Conservation (phyloP, 2,329 filamentous ascomycete genomes). For the Xylaria sp. region DNA sequence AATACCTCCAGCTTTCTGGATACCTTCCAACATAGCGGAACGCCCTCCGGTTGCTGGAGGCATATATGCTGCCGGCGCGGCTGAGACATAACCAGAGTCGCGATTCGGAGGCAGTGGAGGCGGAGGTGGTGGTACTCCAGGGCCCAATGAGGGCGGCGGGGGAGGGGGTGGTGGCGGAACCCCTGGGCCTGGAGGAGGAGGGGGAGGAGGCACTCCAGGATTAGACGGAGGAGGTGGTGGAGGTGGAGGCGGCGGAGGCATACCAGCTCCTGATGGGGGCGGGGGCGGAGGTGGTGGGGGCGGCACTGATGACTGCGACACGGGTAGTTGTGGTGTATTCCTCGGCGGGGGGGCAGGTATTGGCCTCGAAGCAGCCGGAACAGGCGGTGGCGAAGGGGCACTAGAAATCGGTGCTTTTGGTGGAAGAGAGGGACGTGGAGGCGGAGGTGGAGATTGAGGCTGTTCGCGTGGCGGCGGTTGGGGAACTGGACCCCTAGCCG, state of each 20-base stretch:
- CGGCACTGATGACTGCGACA: constrained; percentile 36
- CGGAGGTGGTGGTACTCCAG: constrained; percentile 42
- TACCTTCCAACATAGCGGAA: constrained; percentile 70
- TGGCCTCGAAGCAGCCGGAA: constrained; percentile 53
- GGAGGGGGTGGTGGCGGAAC: constrained; percentile 30
- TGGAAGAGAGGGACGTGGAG: constrained; percentile 49
- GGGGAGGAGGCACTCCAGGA: constrained; percentile 21
- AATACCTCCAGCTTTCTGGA: constrained; percentile 72
- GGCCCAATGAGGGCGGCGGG: constrained; percentile 41
- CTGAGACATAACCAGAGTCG: constrained; percentile 63
- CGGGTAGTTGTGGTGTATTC: constrained; percentile 53
- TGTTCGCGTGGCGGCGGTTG: constrained; percentile 66
- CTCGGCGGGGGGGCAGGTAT: constrained; percentile 57
- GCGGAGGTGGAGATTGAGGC: constrained; percentile 31
- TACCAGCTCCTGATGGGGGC: constrained; percentile 5
- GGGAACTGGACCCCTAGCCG: constrained; percentile 72
- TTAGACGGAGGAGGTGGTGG: constrained; percentile 25
- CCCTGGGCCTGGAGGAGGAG: constrained; percentile 45
- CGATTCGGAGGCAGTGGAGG: constrained; percentile 54
- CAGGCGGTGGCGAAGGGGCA: constrained; percentile 54
- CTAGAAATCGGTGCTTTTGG: constrained; percentile 45
- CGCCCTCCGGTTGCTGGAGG: constrained; percentile 54
- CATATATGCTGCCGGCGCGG: constrained; percentile 53
- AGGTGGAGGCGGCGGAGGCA: constrained; percentile 25
- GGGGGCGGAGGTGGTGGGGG: constrained; percentile 30